These are phyloP conservation scores for Echites panduratus DNA, from an alignment of 257 asterid species.

Conservation along the genomic window DNA sequence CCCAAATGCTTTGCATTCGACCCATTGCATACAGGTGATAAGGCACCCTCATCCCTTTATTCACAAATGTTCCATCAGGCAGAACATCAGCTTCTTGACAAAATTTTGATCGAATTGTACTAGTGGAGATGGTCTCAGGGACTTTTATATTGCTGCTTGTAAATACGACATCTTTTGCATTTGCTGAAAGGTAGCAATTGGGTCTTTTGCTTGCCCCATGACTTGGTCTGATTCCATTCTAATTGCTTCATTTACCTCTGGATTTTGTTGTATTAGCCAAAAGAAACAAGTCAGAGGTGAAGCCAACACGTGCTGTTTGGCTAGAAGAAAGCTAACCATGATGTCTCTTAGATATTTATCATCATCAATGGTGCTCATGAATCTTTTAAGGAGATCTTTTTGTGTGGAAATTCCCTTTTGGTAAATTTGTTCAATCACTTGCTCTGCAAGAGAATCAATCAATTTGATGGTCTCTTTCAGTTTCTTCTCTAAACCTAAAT, in stretches of 20 bases:
- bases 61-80: constrained; percentile 51
- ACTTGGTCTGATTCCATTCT: constrained; percentile 28
- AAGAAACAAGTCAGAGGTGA: constrained; percentile 63
- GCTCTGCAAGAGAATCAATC: constrained; percentile 31
- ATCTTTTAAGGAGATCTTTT: constrained; percentile 43
- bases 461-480: constrained; percentile 43
- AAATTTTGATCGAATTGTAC: constrained; percentile 81
- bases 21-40: constrained; percentile 62
- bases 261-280: constrained; percentile 31
- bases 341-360: constrained; percentile 58
- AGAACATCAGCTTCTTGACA: constrained; percentile 47
- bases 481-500: constrained; percentile 53
- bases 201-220: constrained; percentile 20
- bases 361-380: constrained; percentile 44
- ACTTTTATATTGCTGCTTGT: constrained; percentile 63
- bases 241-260: constrained; percentile 19
- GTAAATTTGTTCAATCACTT: constrained; percentile 28
- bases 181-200: constrained; percentile 27
- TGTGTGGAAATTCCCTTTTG: constrained; percentile 17
- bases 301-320: constrained; percentile 74
- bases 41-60: constrained; percentile 40
- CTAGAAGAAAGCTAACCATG: constrained; percentile 61
- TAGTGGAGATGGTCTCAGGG: constrained; percentile 66
- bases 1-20: constrained; percentile 42
- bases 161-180: constrained; percentile 46